Base-by-base conservation (phyloP, 108 stramenopile species). In the Seminavis robusta region DNA sequence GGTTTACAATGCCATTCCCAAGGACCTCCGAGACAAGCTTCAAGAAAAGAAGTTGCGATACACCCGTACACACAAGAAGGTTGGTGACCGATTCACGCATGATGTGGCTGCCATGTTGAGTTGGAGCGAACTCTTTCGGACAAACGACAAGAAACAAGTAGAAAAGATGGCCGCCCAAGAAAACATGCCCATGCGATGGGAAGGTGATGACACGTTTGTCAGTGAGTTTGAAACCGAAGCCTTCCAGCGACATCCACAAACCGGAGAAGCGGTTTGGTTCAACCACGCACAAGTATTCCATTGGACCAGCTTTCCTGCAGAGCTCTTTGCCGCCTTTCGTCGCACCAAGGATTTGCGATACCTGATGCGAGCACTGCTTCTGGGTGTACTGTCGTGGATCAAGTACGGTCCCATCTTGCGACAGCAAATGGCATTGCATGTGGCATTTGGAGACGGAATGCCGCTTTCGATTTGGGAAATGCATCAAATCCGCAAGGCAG, bases 231-330 rank as follows among this genome's bases (percentile, higher is more conserved):
- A 32, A 2, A 34, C 50, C 25, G 61, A 63, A 1, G 44, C 70
- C 1, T 65, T 52, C 36, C 63, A 59, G 5, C 32, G 38, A 1
- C 70, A 71, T 61, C 70, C 70, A 0, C 37, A 46, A 3, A 71
- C 70, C n/a, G 52, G 61, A 19, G 64, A 71, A 33, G 28, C 25
- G 29, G 64, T 71, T 24, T 65, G 64, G 64, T 65, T 59, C 48
- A 65, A 65, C 47, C 66, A 67, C 41, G 24, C 49, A 10, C 59
- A 67, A 36, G 66, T 61, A 1, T 67, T 60, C 27, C 66, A 67
- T 13, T 51, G 19, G 27, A 51, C 45, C n/a, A 49, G 48, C 7
- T 51, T 65, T 25, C 64, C 64, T 21, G 57, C 47, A 2, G 64
- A 65, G 29, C 58, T 65, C 10, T 48, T 36, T n/a, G 54, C 40